Base-by-base conservation (phyloP, 371 early-diverging fungal species). In the Pancytospora epiphaga region DNA sequence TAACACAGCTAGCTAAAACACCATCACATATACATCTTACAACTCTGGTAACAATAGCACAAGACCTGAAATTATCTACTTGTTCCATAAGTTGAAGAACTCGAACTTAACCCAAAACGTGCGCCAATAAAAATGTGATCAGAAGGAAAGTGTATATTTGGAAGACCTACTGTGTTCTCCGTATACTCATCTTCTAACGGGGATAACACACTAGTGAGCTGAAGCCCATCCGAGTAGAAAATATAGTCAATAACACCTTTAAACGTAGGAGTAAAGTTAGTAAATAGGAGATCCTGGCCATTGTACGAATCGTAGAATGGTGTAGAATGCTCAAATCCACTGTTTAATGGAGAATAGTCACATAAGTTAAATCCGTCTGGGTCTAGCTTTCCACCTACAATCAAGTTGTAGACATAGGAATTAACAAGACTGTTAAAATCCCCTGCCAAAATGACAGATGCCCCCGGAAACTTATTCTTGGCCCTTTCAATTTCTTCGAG, bases 211-310 rank as follows among this genome's bases (percentile, higher is more conserved):
- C 87, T 84, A n/a, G 88, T 85, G 22, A 85, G 82, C 34, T 90
- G 78, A 30, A 89, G 85, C 49, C 84, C 85, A 49, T 86, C 85
- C 2, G 88, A 84, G 82, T 89, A 89, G 89, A 93, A 96, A 66
- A 96, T 89, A 76, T 94, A 95, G 83, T 96, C 97, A 74, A 98
- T 89, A 19, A 89, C 89, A 0, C 91, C 95, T 64, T 84, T 87
- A 74, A 90, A 96, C 0, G 80, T 78, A 0, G 94, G 91, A 4
- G 91, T 92, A 78, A 85, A 91, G 80, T 94, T 94, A 19, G 98
- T 98, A 81, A 94, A 90, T 0, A 60, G 67, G 34, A 79, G 12
- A 86, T 88, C 67, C 90, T 82, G 70, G 88, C 89, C 43, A 79
- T 83, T 0, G 87, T 82, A 86, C 77, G 37, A 86, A 80, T 81